Conservation (phyloP, 345 rosid genomes). For the Firmiana major region DNA sequence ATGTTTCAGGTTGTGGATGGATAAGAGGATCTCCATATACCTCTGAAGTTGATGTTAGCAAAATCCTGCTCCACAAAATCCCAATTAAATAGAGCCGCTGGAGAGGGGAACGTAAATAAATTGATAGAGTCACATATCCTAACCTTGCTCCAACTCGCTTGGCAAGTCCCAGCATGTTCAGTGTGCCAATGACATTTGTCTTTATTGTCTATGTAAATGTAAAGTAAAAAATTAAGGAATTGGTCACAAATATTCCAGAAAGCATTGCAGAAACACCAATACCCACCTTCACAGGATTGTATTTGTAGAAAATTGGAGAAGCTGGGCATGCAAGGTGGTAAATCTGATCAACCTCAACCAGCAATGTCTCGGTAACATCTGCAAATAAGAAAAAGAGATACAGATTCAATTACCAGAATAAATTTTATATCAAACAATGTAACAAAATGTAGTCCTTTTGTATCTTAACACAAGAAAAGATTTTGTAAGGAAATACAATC, state of each 20-base stretch:
- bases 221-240: not conserved
- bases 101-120: not conserved
- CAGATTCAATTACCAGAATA: constrained; percentile 5
- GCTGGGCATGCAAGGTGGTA: constrained; percentile 99
- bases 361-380: constrained; percentile 85
- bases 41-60: constrained; percentile 95
- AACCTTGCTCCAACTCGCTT: constrained; percentile 98
- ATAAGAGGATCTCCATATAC: constrained; percentile 95
- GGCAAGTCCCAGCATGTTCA: constrained; percentile 97
- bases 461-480: not conserved
- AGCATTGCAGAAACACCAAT: not conserved
- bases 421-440: not conserved
- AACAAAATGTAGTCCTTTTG: not conserved
- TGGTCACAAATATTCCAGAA: not conserved
- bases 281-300: constrained; percentile 95
- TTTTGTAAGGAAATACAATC: not conserved
- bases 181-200: constrained; percentile 97
- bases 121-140: constrained; percentile 6
- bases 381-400: constrained; percentile 18
- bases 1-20: constrained; percentile 91
- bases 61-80: constrained; percentile 50
- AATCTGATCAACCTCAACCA: constrained; percentile 90
- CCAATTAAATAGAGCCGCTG: constrained; percentile 8
- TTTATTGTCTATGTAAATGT: constrained; percentile 64
- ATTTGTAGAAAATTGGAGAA: constrained; percentile 91